Conservation (phyloP, 139 green algal species). For the Nannochloris sp. region DNA sequence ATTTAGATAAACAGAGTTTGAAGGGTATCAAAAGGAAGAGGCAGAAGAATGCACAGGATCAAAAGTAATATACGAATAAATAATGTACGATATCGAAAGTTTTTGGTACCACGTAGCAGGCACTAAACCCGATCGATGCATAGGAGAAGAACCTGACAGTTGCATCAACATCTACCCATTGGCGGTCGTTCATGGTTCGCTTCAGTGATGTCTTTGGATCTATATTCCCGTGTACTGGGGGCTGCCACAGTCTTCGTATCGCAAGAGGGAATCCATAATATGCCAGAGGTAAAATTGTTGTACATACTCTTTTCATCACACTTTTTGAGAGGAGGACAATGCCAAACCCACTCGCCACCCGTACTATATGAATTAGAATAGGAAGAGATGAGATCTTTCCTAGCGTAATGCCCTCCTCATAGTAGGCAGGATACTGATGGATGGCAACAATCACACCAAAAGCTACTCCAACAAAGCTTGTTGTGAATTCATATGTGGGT, state of each 20-base stretch:
- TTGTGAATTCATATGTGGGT: constrained; percentile 33
- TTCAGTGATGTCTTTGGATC: constrained; percentile 1
- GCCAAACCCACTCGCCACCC: too few species aligned
- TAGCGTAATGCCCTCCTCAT: background rate
- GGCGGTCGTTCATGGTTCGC: constrained; percentile 15
- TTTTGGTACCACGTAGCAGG: constrained; percentile 15
- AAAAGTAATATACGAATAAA: constrained; percentile 7
- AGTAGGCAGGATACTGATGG: background rate
- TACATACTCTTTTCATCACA: background rate
- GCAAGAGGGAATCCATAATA: constrained; percentile 28
- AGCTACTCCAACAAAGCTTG: constrained; percentile 20
- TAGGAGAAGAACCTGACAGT: constrained; percentile 38
- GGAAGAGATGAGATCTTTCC: too few species aligned
- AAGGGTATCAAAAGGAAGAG: constrained; percentile 31
- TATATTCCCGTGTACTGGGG: constrained; percentile 26
- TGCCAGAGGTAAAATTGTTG: constrained; percentile 16
- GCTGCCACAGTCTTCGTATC: constrained; percentile 38
- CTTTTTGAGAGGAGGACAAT: constrained; percentile 19
- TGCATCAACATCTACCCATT: constrained; percentile 29
- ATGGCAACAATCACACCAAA: constrained; percentile 22
- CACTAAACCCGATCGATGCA: constrained; percentile 24
- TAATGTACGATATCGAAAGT: constrained; percentile 15
- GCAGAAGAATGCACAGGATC: constrained; percentile 1
- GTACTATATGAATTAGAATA: too few species aligned
- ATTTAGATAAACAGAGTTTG: constrained; percentile 31